Conservation (phyloP, 495 filamentous ascomycete species). For the Aspergillus incahuasiensis region DNA sequence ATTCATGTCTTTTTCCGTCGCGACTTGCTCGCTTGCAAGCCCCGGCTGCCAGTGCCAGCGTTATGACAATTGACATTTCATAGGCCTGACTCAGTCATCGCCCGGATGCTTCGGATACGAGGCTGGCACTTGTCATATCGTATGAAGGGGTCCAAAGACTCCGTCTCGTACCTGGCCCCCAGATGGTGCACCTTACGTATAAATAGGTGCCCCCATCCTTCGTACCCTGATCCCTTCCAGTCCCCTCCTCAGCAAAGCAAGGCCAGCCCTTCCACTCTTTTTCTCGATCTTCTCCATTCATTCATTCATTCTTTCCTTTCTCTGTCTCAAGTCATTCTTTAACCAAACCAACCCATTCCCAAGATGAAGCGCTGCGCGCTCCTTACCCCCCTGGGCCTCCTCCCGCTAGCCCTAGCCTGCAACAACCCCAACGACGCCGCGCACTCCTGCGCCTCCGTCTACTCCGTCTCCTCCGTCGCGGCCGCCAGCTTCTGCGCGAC, state of each 20-base stretch:
- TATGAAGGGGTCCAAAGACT: no score
- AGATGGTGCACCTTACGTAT: no score
- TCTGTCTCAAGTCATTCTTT: slow-evolving; percentile 29
- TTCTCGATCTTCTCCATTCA: slow-evolving; percentile 3
- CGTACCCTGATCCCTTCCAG: neutral
- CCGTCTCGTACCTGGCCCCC: neutral
- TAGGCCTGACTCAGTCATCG: neutral
- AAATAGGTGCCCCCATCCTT: neutral
- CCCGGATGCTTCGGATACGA: neutral
- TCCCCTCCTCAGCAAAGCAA: neutral
- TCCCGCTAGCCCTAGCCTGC: slow-evolving; percentile 27
- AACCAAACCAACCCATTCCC: neutral
- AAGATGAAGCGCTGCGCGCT: slow-evolving; percentile 31
- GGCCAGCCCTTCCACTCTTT: neutral
- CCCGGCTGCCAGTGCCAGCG: neutral
- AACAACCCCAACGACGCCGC: slow-evolving; percentile 19
- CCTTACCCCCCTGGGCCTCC: slow-evolving; percentile 17
- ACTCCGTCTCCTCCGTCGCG: slow-evolving; percentile 24
- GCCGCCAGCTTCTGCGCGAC: slow-evolving; percentile 28
- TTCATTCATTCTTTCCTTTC: neutral
- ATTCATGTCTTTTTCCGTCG: neutral
- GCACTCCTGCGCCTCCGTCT: slow-evolving; percentile 28
- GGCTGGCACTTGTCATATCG: neutral
- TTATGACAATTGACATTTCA: no score
- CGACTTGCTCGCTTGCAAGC: neutral